Conservation (phyloP, 78 protist genomes). For the Tieghemostelium lacteum region DNA sequence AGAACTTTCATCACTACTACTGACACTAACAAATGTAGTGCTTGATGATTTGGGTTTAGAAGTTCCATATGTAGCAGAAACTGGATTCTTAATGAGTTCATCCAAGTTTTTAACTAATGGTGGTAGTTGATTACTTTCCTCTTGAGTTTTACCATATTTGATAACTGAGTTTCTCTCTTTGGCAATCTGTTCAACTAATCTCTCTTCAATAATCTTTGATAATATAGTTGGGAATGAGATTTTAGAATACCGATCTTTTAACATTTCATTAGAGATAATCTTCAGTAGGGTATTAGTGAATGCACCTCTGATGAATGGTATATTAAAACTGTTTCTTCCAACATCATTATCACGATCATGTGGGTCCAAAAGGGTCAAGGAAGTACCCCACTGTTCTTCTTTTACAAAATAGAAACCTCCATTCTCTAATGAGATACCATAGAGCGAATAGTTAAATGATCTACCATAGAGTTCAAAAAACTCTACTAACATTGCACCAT, state of each 20-base stretch:
- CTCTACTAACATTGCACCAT: constrained; percentile 58
- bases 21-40: not conserved
- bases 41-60: not conserved
- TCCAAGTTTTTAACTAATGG: constrained; percentile 1
- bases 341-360: constrained; percentile 72
- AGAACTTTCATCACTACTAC: constrained; percentile 21
- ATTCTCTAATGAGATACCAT: constrained; percentile 50
- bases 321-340: constrained; percentile 67
- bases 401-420: constrained; percentile 34
- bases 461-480: constrained; percentile 67
- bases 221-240: constrained; percentile 39
- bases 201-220: constrained; percentile 46
- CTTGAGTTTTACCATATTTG: constrained; percentile 1
- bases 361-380: constrained; percentile 44
- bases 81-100: not conserved
- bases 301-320: constrained; percentile 64
- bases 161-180: constrained; percentile 36
- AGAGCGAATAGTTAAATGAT: constrained; percentile 30
- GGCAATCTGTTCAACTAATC: constrained; percentile 61
- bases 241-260: constrained; percentile 47
- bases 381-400: constrained; percentile 25
- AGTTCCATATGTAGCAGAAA: not conserved
- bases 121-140: constrained; percentile 5
- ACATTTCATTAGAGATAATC: constrained; percentile 12
- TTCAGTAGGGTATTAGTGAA: constrained; percentile 33